A percentile compares a stretch with the other conserved stretches of the same genome.
Conservation (phyloP, 305 asterid genomes). For the Petunia hybrid region DNA sequence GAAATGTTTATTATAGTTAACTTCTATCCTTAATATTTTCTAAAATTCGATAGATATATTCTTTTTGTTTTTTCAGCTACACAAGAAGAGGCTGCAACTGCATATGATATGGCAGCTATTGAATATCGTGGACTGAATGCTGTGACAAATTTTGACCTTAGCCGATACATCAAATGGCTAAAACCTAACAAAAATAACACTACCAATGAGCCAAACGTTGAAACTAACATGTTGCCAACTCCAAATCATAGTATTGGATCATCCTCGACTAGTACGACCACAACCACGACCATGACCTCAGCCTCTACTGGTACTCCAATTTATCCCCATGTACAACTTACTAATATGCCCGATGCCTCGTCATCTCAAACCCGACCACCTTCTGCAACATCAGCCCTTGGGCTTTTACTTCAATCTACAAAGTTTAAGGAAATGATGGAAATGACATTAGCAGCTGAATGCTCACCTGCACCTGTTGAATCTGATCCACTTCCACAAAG, state of each 20-base stretch:
- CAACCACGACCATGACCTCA: slow-evolving; percentile 15
- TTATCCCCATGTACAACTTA: background rate
- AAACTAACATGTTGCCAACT: slow-evolving; percentile 30
- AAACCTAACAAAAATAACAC: slow-evolving; percentile 52
- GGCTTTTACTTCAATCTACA: slow-evolving; percentile 75
- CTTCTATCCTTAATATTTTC: too few relatives aligned
- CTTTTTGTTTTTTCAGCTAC: slow-evolving; percentile 56
- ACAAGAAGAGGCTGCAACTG: slow-evolving; percentile 87
- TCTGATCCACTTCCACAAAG: slow-evolving; percentile 44
- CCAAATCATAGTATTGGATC: slow-evolving; percentile 27
- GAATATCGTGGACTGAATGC: slow-evolving; percentile 89
- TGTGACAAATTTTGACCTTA: slow-evolving; percentile 81
- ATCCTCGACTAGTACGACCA: slow-evolving; percentile 31
- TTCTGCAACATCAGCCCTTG: slow-evolving; percentile 72
- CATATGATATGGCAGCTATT: slow-evolving; percentile 89
- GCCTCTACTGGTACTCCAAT: background rate
- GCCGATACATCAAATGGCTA: slow-evolving; percentile 88
- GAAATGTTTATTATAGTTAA: background rate
- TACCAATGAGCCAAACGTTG: slow-evolving; percentile 21
- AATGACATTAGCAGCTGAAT: slow-evolving; percentile 66
- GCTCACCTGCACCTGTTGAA: slow-evolving; percentile 45
- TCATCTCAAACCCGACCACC: slow-evolving; percentile 48
- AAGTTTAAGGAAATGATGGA: slow-evolving; percentile 90
- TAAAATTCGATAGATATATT: background rate
- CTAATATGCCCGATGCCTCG: slow-evolving; percentile 24